These are phyloP conservation scores for Cutaneotrichosporon cyanovorans DNA, from an alignment of 1,284 basidiomycete species.

Conservation along the genomic window DNA sequence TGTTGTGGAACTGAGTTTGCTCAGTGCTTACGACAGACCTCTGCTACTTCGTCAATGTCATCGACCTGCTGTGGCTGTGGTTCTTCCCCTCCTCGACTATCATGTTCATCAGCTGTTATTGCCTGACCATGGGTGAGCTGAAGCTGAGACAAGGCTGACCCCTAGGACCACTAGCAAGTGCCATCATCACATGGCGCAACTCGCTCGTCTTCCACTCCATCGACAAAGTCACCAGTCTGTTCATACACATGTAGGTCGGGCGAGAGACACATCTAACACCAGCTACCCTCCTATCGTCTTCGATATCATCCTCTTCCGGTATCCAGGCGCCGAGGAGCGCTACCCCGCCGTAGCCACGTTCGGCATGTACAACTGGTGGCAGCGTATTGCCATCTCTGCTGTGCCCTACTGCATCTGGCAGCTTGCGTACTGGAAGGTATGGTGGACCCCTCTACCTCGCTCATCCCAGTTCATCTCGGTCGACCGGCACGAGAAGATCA, in stretches of 20 bases:
- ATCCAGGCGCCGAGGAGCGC: constrained; percentile 49
- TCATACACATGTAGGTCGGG: constrained; percentile 66
- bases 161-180: constrained; percentile 70
- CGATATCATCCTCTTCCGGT: constrained; percentile 67
- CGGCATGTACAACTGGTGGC: constrained; percentile 40
- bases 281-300: constrained; percentile 68
- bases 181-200: constrained; percentile 93
- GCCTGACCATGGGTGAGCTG: constrained; percentile 62
- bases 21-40: constrained; percentile 37
- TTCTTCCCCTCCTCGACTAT: constrained; percentile 62
- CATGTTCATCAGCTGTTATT: constrained; percentile 79
- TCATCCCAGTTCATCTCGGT: constrained; percentile 64
- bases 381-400: constrained; percentile 39
- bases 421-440: constrained; percentile 76
- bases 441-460: constrained; percentile 2
- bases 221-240: constrained; percentile 85
- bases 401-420: constrained; percentile 70
- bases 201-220: constrained; percentile 88
- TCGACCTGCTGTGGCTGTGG: constrained; percentile 86
- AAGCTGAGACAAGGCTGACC: constrained; percentile 3
- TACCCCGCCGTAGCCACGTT: constrained; percentile 68
- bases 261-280: background rate
- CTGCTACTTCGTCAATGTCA: constrained; percentile 79
- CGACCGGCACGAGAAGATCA: constrained; percentile 73
- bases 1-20: constrained; percentile 2